Percentiles rank a stretch among this genome's conserved stretches.
Evolutionary conservation across 208 protist genomes (phyloP).

Genomic region (Leishmania amazonensis): DNA sequence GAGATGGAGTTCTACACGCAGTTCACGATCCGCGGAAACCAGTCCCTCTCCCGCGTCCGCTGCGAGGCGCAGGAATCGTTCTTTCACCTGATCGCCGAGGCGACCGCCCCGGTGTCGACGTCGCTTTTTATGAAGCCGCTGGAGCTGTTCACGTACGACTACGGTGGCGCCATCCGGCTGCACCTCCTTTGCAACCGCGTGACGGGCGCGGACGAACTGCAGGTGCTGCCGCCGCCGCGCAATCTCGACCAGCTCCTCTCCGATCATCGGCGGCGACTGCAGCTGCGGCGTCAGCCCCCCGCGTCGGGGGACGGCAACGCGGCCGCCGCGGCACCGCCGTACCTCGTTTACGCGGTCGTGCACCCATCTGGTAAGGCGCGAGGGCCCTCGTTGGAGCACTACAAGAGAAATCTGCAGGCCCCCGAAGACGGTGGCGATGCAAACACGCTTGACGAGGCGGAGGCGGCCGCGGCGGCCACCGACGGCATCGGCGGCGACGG

Average conservation of each 20-base stretch:
- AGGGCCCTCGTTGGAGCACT: conserved; percentile 36
- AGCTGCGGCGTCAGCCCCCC: conserved; percentile 9
- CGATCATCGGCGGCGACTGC: conserved; percentile 30
- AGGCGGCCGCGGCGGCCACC: neutral
- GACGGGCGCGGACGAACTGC: conserved; percentile 30
- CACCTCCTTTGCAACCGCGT: conserved; percentile 28
- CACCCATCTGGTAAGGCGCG: conserved; percentile 28
- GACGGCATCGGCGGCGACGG: neutral
- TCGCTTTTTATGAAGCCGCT: conserved; percentile 53
- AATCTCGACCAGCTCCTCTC: conserved; percentile 32
- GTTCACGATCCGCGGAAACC: conserved; percentile 41
- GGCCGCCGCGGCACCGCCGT: conserved; percentile 7
- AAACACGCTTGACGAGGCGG: conserved; percentile 1
- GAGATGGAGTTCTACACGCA: conserved; percentile 33
- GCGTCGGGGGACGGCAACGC: neutral
- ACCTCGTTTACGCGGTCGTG: conserved; percentile 36
- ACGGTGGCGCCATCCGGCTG: conserved; percentile 43
- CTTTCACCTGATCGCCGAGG: conserved; percentile 38
- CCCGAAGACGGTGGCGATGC: conserved; percentile 11
- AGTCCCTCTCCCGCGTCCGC: conserved; percentile 30
- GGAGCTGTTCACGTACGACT: conserved; percentile 44
- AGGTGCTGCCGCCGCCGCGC: conserved; percentile 43
- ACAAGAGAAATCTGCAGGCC: conserved; percentile 25
- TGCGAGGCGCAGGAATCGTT: conserved; percentile 33
- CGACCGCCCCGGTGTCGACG: conserved; percentile 41